A percentile compares a stretch with the other conserved stretches of the same genome.
phyloP scores from a whole-genome alignment of 192 early-diverging fungal genomes.

The Glomus cerebriforme region DNA sequence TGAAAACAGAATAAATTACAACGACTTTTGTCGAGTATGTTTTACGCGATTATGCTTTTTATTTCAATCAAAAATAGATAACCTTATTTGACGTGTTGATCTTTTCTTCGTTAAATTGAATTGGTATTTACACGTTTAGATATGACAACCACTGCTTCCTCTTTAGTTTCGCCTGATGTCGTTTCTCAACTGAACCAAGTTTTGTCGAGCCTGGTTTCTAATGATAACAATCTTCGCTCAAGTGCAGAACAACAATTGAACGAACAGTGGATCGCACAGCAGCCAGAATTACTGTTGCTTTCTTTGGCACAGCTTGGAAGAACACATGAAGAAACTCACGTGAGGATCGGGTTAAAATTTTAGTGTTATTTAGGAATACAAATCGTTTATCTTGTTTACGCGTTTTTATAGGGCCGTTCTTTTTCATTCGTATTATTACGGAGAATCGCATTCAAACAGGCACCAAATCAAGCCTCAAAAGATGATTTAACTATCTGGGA shows the following conservation, averaged over 20 bases:
- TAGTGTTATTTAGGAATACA: neutral
- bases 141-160: constrained; percentile 2
- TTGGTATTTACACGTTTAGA: neutral
- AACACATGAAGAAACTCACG: constrained; percentile 37
- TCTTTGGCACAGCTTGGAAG: constrained; percentile 52
- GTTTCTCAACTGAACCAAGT: constrained; percentile 48
- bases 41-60: too few relatives aligned
- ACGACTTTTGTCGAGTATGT: too few relatives aligned
- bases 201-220: constrained; percentile 48
- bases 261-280: constrained; percentile 54
- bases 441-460: constrained; percentile 54
- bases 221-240: constrained; percentile 51
- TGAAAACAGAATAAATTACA: too few relatives aligned
- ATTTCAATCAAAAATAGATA: too few relatives aligned
- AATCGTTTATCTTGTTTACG: neutral
- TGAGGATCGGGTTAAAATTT: constrained; percentile 24
- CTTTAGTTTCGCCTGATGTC: constrained; percentile 43
- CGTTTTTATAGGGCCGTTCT: constrained; percentile 46
- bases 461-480: constrained; percentile 38
- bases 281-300: constrained; percentile 50
- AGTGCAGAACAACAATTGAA: constrained; percentile 54
- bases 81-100: too few relatives aligned
- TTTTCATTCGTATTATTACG: constrained; percentile 57
- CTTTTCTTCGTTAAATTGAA: too few relatives aligned
- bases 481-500: constrained; percentile 65